phyloP scores from a whole-genome alignment of 139 green algal species.

The Volvox africanus region DNA sequence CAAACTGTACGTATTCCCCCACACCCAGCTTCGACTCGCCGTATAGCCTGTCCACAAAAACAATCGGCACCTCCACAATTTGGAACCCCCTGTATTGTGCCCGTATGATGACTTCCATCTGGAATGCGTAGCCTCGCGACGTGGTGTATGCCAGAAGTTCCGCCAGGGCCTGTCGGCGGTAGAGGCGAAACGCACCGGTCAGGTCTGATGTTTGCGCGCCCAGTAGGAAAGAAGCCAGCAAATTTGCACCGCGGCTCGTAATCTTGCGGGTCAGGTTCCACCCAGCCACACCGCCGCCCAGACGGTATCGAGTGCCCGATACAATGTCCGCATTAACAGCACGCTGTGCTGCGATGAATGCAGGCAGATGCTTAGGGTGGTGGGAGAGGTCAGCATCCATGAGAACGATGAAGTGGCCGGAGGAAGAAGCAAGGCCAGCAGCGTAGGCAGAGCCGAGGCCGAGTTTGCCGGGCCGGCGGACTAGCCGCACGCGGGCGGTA shows the following conservation, averaged over 20 bases:
- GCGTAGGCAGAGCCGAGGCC: constrained; percentile 80
- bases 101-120: constrained; percentile 98
- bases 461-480: constrained; percentile 79
- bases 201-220: constrained; percentile 78
- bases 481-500: constrained; percentile 54
- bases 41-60: constrained; percentile 98
- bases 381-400: constrained; percentile 99
- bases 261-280: constrained; percentile 94
- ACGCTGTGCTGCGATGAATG: constrained; percentile 66
- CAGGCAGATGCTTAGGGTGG: constrained; percentile 75
- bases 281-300: constrained; percentile 88
- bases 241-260: constrained; percentile 92
- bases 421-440: constrained; percentile 54
- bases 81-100: constrained; percentile 69
- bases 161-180: constrained; percentile 69
- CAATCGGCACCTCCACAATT: constrained; percentile 95
- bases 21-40: constrained; percentile 94
- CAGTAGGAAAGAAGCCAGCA: constrained; percentile 88
- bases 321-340: constrained; percentile 86
- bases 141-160: constrained; percentile 62
- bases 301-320: constrained; percentile 88
- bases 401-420: constrained; percentile 89
- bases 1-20: constrained; percentile 88
- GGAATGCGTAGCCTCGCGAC: constrained; percentile 87
- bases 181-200: constrained; percentile 95